Evolutionary conservation across 495 filamentous ascomycete species (phyloP).

Genomic region (Clavariopsis aquatica): DNA sequence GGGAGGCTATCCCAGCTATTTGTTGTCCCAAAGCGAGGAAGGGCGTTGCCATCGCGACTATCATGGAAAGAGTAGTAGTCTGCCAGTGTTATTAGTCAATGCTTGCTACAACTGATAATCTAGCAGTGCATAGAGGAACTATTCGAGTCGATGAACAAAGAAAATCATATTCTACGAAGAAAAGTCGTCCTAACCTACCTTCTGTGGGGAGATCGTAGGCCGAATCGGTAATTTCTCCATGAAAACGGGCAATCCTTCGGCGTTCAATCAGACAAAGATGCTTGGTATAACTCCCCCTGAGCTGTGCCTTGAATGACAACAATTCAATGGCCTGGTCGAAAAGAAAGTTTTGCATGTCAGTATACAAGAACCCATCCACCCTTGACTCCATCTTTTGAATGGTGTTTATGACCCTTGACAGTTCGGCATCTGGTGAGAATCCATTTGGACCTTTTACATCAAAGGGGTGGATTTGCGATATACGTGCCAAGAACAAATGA

Average conservation of each 20-base stretch:
- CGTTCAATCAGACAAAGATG: conserved; percentile 27
- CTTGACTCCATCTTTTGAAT: conserved; percentile 18
- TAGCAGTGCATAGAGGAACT: too few species aligned
- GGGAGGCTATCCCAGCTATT: not conserved
- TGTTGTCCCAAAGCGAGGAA: conserved; percentile 18
- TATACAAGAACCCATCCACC: conserved; percentile 24
- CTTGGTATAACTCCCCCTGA: conserved; percentile 20
- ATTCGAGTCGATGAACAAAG: not conserved
- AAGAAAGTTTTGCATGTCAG: conserved; percentile 19
- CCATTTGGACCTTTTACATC: conserved; percentile 5
- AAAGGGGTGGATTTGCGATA: conserved; percentile 29
- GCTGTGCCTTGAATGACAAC: conserved; percentile 13
- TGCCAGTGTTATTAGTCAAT: not conserved
- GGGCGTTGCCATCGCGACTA: conserved; percentile 18
- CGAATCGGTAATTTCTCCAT: conserved; percentile 12
- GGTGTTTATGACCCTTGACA: conserved; percentile 14
- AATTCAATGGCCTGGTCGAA: conserved; percentile 27
- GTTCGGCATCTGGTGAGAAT: conserved; percentile 19
- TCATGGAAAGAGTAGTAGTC: conserved; percentile 7
- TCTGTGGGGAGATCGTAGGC: conserved; percentile 4
- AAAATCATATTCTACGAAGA: too few species aligned
- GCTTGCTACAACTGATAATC: not conserved
- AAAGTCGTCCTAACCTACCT: conserved; percentile 8
- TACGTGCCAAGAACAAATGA: conserved; percentile 10
- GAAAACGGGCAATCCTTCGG: conserved; percentile 27